Evolutionary conservation across 805 yeast species (phyloP).

Genomic region (Barnettozyma botsteinii): DNA sequence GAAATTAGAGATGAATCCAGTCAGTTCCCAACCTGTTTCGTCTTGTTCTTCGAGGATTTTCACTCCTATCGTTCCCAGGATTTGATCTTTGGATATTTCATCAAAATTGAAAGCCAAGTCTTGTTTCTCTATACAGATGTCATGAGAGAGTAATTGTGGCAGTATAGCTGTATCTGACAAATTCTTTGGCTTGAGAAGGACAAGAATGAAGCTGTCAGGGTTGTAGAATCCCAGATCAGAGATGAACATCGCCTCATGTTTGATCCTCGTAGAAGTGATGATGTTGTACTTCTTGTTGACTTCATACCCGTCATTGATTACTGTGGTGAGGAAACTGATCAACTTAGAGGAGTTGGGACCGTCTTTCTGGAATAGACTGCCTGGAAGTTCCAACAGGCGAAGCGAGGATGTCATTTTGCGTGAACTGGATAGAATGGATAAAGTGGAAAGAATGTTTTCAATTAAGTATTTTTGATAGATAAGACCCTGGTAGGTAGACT

Average conservation of each 20-base stretch:
- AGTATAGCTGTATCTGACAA: not conserved
- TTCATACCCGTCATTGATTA: slow-evolving; percentile 18
- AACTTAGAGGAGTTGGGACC: slow-evolving; percentile 5
- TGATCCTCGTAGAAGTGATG: slow-evolving; percentile 19
- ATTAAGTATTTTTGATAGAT: no score
- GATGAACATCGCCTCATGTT: slow-evolving; percentile 11
- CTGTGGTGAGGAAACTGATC: slow-evolving; percentile 10
- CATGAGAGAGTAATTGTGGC: not conserved
- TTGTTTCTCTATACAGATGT: not conserved
- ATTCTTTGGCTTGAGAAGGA: slow-evolving; percentile 6
- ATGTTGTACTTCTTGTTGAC: slow-evolving; percentile 14
- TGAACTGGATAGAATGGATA: no score
- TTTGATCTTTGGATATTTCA: not conserved
- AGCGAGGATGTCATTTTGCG: not conserved
- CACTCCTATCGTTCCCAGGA: slow-evolving; percentile 2
- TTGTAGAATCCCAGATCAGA: slow-evolving; percentile 17
- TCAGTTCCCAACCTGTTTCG: slow-evolving; percentile 12
- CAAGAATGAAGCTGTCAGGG: slow-evolving; percentile 14
- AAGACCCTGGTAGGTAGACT: no score
- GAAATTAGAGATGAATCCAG: slow-evolving; percentile 19
- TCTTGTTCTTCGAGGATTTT: not conserved
- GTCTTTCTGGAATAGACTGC: not conserved
- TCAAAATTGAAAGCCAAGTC: slow-evolving; percentile 1
- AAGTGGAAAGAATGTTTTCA: no score
- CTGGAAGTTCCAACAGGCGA: not conserved